phyloP scores from a whole-genome alignment of 1,284 basidiomycete species.

The Papiliotrema flavescens region DNA sequence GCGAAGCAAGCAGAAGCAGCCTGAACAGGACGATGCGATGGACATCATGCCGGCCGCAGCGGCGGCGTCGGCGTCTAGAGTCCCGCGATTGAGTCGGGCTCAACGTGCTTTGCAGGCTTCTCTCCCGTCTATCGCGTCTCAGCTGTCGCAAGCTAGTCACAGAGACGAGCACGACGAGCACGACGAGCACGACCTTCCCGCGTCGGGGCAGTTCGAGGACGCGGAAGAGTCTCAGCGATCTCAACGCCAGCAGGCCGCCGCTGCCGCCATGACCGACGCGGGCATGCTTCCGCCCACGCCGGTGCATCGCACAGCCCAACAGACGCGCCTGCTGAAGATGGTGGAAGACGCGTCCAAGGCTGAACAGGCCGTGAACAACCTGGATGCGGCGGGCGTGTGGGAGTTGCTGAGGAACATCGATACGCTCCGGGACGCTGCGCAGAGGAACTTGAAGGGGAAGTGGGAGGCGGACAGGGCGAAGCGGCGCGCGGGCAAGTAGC shows the following conservation, averaged over 20 bases:
- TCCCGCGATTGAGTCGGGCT: too few relatives aligned
- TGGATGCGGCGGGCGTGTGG: conserved; percentile 33
- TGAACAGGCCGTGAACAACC: conserved; percentile 17
- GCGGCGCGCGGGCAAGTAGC: neutral
- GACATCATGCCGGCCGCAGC: too few relatives aligned
- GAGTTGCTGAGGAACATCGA: conserved; percentile 24
- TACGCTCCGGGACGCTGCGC: conserved; percentile 24
- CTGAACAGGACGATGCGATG: too few relatives aligned
- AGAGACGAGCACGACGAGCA: too few relatives aligned
- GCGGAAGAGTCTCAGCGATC: neutral
- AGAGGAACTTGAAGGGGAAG: conserved; percentile 13
- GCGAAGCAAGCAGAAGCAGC: too few relatives aligned
- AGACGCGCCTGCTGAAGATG: conserved; percentile 24
- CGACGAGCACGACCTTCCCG: neutral
- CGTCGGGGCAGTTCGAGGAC: neutral
- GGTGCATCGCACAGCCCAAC: conserved; percentile 20
- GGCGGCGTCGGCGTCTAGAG: too few relatives aligned
- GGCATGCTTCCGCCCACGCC: neutral
- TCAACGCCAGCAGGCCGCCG: neutral
- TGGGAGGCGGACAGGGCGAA: neutral
- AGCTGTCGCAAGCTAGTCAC: too few relatives aligned
- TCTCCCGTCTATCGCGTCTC: too few relatives aligned
- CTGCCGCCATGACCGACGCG: neutral
- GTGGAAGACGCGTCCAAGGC: conserved; percentile 21
- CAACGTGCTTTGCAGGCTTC: too few relatives aligned